phyloP scores from a whole-genome alignment of 2,329 filamentous ascomycete genomes.

The Orbilia oligospora region DNA sequence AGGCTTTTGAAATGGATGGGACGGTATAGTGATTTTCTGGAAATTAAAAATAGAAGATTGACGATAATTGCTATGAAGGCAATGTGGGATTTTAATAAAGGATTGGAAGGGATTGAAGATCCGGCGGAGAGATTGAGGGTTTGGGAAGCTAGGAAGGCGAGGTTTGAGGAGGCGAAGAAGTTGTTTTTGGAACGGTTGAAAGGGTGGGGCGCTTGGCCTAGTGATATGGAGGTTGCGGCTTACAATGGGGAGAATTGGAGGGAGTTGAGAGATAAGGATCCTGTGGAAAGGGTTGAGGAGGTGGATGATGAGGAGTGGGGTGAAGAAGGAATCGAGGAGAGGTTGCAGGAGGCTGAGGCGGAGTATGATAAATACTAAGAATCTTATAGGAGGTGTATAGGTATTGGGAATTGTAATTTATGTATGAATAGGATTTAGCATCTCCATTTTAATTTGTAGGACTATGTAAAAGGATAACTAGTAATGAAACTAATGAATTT shows the following conservation, averaged over 20 bases:
- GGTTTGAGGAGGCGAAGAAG: constrained; percentile 29
- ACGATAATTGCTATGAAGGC: constrained; percentile 54
- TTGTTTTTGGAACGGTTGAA: constrained; percentile 31
- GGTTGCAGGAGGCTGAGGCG: constrained; percentile 10
- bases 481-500: neutral
- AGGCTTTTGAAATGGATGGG: constrained; percentile 46
- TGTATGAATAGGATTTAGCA: neutral
- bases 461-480: neutral
- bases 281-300: neutral
- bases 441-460: constrained; percentile 7
- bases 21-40: constrained; percentile 41
- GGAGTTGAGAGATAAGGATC: constrained; percentile 39
- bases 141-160: constrained; percentile 23
- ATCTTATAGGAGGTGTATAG: neutral
- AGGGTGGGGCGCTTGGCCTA: constrained; percentile 56
- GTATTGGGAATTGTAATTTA: neutral
- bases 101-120: neutral
- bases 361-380: constrained; percentile 1
- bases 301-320: constrained; percentile 30
- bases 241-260: constrained; percentile 55
- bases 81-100: constrained; percentile 33
- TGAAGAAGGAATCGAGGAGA: constrained; percentile 29
- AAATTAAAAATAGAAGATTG: constrained; percentile 45
- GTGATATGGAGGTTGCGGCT: constrained; percentile 46
- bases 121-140: constrained; percentile 9